phyloP scores from a whole-genome alignment of 225 moss, liverwort and hornwort species.

The Asterella californica region DNA sequence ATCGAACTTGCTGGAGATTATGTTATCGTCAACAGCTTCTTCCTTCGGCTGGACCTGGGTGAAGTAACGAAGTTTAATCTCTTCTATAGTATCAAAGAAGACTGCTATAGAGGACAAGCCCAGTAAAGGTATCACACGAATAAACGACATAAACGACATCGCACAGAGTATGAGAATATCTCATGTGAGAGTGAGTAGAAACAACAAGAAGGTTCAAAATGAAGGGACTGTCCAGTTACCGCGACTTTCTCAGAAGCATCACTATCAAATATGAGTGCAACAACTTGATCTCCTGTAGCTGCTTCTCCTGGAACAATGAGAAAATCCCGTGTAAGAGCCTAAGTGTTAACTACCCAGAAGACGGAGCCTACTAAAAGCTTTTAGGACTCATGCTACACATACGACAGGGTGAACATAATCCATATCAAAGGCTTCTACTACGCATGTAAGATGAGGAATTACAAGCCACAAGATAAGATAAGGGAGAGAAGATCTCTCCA shows the following conservation, averaged over 20 bases:
- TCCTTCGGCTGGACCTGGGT: neutral
- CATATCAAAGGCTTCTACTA: no score
- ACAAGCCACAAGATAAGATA: no score
- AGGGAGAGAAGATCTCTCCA: no score
- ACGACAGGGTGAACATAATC: no score
- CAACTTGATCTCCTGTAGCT: conserved; percentile 14
- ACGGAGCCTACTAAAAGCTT: neutral
- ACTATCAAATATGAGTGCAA: neutral
- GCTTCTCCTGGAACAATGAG: neutral
- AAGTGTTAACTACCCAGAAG: neutral
- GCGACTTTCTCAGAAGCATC: neutral
- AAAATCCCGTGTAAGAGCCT: no score
- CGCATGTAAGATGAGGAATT: no score
- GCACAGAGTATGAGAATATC: neutral
- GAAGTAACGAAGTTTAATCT: neutral
- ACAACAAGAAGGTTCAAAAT: neutral
- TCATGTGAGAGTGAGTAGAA: neutral
- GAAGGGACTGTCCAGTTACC: neutral
- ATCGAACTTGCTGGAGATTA: conserved; percentile 3
- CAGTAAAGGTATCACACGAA: neutral
- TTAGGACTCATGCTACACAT: neutral
- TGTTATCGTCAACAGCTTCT: neutral
- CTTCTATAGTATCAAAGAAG: neutral
- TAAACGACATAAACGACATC: no score
- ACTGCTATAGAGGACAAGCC: neutral